phyloP scores from a whole-genome alignment of 2,329 filamentous ascomycete genomes.

The Colletotrichum theobromicola region DNA sequence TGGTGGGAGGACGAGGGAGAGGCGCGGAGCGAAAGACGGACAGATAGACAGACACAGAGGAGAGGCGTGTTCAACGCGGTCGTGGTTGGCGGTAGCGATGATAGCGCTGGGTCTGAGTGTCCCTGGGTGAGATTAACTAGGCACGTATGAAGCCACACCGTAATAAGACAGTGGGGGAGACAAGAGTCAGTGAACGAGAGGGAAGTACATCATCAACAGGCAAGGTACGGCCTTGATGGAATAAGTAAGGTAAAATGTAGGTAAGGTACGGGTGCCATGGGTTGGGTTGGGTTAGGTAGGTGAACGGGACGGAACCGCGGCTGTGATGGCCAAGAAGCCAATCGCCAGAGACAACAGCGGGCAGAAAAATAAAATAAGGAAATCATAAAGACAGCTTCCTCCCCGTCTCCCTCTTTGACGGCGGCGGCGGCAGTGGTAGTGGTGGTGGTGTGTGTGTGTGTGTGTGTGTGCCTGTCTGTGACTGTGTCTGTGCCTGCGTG shows the following conservation, averaged over 20 bases:
- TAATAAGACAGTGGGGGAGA: slow-evolving; percentile 21
- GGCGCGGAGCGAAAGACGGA: neutral
- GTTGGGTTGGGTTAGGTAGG: neutral
- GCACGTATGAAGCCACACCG: slow-evolving; percentile 19
- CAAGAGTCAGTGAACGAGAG: slow-evolving; percentile 18
- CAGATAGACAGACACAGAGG: too few relatives aligned
- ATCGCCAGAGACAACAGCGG: neutral
- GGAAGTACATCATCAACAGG: neutral
- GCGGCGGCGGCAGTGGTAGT: neutral
- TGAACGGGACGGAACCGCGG: slow-evolving; percentile 9
- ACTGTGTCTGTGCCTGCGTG: neutral
- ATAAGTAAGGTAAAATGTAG: neutral
- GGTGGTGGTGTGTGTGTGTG: neutral
- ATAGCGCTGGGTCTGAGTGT: slow-evolving; percentile 16
- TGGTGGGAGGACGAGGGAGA: neutral
- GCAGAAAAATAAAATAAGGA: neutral
- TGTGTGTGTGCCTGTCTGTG: neutral
- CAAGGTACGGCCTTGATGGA: neutral
- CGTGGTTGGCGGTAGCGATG: neutral
- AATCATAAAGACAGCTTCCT: neutral
- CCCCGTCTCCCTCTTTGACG: neutral
- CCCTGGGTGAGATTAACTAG: slow-evolving; percentile 17
- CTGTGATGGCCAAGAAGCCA: neutral
- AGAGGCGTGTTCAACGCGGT: neutral
- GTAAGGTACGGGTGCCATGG: neutral